Evolutionary conservation across 2,329 filamentous ascomycete genomes (phyloP).

Genomic region (Blumeriella jaapii): DNA sequence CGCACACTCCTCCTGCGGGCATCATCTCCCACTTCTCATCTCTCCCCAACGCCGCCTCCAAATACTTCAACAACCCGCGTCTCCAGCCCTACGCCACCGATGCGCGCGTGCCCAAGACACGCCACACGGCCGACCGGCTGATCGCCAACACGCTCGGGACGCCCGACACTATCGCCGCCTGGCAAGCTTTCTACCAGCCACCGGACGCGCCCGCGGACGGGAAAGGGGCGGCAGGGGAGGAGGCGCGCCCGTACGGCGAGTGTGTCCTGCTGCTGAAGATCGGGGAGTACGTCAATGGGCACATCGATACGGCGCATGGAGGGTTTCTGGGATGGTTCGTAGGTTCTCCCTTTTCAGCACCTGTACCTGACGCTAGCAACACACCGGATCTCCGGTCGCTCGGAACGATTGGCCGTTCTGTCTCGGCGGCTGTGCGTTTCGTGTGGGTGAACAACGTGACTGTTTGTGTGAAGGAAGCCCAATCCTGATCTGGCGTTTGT

Average conservation of each 20-base stretch:
- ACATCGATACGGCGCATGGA: slow-evolving; percentile 43
- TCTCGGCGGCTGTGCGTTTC: too few relatives aligned
- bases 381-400: too few relatives aligned
- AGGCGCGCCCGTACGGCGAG: slow-evolving; percentile 4
- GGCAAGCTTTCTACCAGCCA: slow-evolving; percentile 14
- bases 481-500: too few relatives aligned
- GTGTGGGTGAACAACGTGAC: too few relatives aligned
- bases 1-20: too few relatives aligned
- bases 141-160: slow-evolving; percentile 12
- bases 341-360: too few relatives aligned
- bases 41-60: slow-evolving; percentile 11
- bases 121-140: slow-evolving; percentile 12
- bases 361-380: too few relatives aligned
- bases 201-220: background rate
- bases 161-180: slow-evolving; percentile 14
- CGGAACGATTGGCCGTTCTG: too few relatives aligned
- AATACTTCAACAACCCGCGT: slow-evolving; percentile 14
- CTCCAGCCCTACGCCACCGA: slow-evolving; percentile 12
- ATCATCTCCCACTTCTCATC: slow-evolving; percentile 16
- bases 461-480: too few relatives aligned
- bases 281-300: slow-evolving; percentile 42
- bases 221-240: too few relatives aligned
- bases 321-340: too few relatives aligned
- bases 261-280: slow-evolving; percentile 26
- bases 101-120: slow-evolving; percentile 1